Conservation (phyloP, 805 yeast genomes). For the Schwanniomyces yamadae region DNA sequence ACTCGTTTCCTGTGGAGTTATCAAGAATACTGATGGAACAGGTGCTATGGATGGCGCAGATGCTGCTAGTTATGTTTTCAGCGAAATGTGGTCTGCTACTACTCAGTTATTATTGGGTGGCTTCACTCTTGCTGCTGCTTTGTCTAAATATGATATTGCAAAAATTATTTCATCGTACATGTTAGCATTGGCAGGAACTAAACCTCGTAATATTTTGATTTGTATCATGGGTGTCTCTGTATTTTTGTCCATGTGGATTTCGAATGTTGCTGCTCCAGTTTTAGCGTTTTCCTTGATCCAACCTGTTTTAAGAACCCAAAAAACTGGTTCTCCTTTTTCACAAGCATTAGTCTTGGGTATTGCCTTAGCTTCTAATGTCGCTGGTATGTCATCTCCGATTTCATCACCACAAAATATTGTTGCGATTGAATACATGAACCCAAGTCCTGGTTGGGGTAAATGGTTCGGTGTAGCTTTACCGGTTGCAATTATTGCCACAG, state of each 20-base stretch:
- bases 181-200: constrained; percentile 79
- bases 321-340: constrained; percentile 73
- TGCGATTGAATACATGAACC: constrained; percentile 84
- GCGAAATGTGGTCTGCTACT: constrained; percentile 94
- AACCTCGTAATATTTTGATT: constrained; percentile 72
- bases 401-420: constrained; percentile 96
- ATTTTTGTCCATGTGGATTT: constrained; percentile 90
- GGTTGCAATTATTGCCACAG: constrained; percentile 59
- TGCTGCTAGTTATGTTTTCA: constrained; percentile 75
- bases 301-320: constrained; percentile 81
- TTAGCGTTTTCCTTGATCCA: constrained; percentile 87
- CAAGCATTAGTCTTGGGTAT: constrained; percentile 86
- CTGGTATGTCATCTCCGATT: constrained; percentile 97
- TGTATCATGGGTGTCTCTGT: constrained; percentile 85
- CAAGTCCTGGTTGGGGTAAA: constrained; percentile 82
- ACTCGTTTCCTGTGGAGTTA: constrained; percentile 46
- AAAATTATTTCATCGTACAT: constrained; percentile 80
- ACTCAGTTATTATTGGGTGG: constrained; percentile 91
- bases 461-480: constrained; percentile 93
- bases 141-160: constrained; percentile 88
- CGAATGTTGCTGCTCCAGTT: constrained; percentile 97
- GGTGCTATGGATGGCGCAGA: constrained; percentile 58
- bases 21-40: constrained; percentile 46
- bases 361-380: constrained; percentile 89
- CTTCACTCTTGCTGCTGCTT: constrained; percentile 90